Conservation (phyloP, 2,329 filamentous ascomycete species). For the Cladosporium austrohemisphaericum region DNA sequence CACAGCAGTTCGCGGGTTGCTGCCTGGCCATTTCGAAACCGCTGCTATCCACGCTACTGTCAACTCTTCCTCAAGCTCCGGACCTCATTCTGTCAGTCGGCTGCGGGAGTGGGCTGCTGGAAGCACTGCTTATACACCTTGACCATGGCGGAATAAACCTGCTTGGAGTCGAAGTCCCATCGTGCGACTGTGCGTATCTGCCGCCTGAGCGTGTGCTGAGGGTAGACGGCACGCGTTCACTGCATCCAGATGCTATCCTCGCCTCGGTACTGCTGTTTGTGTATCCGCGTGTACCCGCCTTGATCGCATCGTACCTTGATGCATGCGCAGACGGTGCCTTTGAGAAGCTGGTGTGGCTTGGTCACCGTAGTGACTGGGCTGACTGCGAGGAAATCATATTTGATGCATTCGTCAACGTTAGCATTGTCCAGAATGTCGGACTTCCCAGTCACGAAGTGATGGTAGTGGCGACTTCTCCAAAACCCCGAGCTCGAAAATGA, state of each 20-base stretch:
- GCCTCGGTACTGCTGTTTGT: slow-evolving; percentile 51
- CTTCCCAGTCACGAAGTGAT: slow-evolving; percentile 23
- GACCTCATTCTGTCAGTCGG: slow-evolving; percentile 39
- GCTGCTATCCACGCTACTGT: slow-evolving; percentile 20
- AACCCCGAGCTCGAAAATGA: neutral
- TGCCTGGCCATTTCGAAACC: slow-evolving; percentile 26
- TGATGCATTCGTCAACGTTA: slow-evolving; percentile 4
- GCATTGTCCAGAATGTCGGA: neutral
- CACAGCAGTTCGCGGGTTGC: slow-evolving; percentile 23
- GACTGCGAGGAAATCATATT: slow-evolving; percentile 22
- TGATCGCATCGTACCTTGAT: slow-evolving; percentile 45
- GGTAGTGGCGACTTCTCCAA: slow-evolving; percentile 19
- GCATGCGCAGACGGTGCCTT: slow-evolving; percentile 30
- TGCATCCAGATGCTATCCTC: slow-evolving; percentile 40
- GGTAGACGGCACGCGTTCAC: slow-evolving; percentile 44
- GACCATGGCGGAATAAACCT: slow-evolving; percentile 31
- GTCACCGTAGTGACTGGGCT: slow-evolving; percentile 42
- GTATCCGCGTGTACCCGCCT: slow-evolving; percentile 48
- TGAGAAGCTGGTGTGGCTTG: slow-evolving; percentile 41
- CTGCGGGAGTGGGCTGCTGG: slow-evolving; percentile 50
- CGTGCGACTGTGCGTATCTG: slow-evolving; percentile 45
- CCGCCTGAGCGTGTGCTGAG: slow-evolving; percentile 38
- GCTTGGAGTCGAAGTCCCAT: slow-evolving; percentile 48
- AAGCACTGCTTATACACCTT: slow-evolving; percentile 40
- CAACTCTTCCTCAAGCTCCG: slow-evolving; percentile 20